These are phyloP conservation scores for Neovahlkampfia damariscottae DNA, from an alignment of 78 protist species.

Conservation along the genomic window DNA sequence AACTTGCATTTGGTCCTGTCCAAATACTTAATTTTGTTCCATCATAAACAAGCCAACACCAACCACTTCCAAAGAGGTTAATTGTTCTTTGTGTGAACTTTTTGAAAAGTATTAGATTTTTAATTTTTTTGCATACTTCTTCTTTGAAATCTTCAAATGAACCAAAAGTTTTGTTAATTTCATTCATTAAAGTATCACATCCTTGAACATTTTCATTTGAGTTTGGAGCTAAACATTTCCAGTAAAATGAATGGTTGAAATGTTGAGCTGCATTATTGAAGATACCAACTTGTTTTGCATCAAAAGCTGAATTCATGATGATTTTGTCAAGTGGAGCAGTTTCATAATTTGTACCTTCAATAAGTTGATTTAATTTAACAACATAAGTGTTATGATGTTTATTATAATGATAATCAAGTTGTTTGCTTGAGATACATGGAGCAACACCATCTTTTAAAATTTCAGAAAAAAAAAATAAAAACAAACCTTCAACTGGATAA, in stretches of 20 bases:
- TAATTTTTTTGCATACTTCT: no score
- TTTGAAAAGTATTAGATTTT: no score
- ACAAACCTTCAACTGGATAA: conserved; percentile 1
- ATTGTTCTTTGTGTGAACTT: not conserved
- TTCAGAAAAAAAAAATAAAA: no score
- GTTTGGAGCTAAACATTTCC: conserved; percentile 31
- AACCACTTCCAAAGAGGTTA: conserved; percentile 45
- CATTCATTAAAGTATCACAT: not conserved
- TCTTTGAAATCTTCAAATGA: conserved; percentile 29
- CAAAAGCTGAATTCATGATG: not conserved
- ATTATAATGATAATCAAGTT: conserved; percentile 37
- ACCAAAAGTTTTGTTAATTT: conserved; percentile 23
- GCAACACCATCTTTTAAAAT: no score
- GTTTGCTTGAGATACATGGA: conserved; percentile 21
- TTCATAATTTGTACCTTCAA: conserved; percentile 10
- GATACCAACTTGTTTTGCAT: conserved; percentile 6
- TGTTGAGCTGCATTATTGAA: conserved; percentile 56
- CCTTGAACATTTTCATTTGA: conserved; percentile 22
- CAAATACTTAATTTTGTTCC: not conserved
- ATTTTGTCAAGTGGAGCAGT: conserved; percentile 29
- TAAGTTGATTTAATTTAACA: conserved; percentile 8
- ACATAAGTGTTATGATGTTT: conserved; percentile 40
- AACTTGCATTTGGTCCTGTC: conserved; percentile 10
- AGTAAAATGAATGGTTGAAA: conserved; percentile 47
- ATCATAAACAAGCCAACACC: conserved; percentile 52